Base-by-base conservation (phyloP, 2,329 filamentous ascomycete species). In the Botrytis squamosa region DNA sequence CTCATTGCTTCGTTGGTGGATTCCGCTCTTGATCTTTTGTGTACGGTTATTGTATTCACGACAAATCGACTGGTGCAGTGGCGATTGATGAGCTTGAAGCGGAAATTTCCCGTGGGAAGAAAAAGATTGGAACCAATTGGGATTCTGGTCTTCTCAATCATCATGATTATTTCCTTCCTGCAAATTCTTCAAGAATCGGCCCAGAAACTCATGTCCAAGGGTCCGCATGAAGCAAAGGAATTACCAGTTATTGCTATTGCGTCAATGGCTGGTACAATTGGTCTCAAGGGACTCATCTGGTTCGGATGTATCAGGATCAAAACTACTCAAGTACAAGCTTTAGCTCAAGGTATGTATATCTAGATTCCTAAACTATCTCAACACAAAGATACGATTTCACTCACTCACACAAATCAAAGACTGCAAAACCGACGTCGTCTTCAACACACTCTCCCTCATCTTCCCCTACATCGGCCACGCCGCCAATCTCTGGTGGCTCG, bases 401-500 rank as follows among this genome's bases (percentile, higher is more conserved):
- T 5, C 29, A 57, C 64, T 62, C 49, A 29, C 20, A 25, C 20
- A 3, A n/a, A 33, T 1, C 1, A 36, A 42, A 78, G 88, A 90
- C 76, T 90, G 88, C 82, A 89, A 89, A 77, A 88, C 86, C 0
- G 88, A 90, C 74, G 88, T 90, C 14, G 84, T 87, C 75, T 90
- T 90, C 83, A 90, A 90, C 80, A 88, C 87, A 0, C 82, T 89
- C 4, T 89, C 88, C 2, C 83, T 90, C 0, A 82, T 88, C 6
- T 90, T 90, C 78, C 88, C 88, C 0, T 83, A 89, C 52, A 84
- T 91, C 59, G 90, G 90, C 3, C 83, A 87, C 75, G 82, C 85
- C 60, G 82, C 86, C 5, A 80, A 86, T 38, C 77, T 90, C 33
- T 91, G 89, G 89, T 91, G 89, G 89, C 84, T 92, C 7, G 90